A percentile compares a stretch with the other conserved stretches of the same genome.
Evolutionary conservation across 305 asterid genomes (phyloP).

Genomic region (Ilex paraguariensis): DNA sequence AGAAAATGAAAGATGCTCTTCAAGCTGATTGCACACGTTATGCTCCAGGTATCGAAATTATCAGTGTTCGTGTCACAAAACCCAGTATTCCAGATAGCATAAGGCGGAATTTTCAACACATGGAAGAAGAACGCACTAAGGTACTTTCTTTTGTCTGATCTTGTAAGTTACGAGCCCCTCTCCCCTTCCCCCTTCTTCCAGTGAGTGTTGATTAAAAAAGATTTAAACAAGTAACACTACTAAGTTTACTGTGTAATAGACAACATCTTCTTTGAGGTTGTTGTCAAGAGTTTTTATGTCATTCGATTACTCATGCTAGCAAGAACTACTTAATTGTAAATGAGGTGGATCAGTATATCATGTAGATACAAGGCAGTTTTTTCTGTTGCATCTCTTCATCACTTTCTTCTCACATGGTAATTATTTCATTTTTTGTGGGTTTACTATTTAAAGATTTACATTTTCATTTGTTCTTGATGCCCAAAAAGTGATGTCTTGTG

Average conservation of each 20-base stretch:
- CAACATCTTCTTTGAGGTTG: not conserved
- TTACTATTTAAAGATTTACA: not conserved
- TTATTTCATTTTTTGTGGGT: no score
- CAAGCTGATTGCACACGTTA: conserved; percentile 97
- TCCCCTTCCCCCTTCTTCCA: not conserved
- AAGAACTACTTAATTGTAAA: no score
- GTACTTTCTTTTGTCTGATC: conserved; percentile 28
- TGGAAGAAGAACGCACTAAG: conserved; percentile 99
- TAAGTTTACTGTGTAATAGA: not conserved
- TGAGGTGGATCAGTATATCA: no score
- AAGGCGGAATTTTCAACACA: conserved; percentile 77
- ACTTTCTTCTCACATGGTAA: no score
- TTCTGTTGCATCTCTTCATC: no score
- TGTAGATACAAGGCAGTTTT: no score
- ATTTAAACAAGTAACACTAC: no score
- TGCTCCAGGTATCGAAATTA: conserved; percentile 97
- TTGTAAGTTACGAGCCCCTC: not conserved
- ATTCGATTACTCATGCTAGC: no score
- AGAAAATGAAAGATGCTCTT: conserved; percentile 97
- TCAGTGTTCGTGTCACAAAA: conserved; percentile 95
- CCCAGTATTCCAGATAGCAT: conserved; percentile 87
- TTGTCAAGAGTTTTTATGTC: not conserved
- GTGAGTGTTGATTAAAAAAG: not conserved
- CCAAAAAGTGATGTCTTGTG: not conserved
- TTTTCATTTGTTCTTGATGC: not conserved